Evolutionary conservation across 2,329 filamentous ascomycete genomes (phyloP).

Genomic region (Alternaria infectoria): DNA sequence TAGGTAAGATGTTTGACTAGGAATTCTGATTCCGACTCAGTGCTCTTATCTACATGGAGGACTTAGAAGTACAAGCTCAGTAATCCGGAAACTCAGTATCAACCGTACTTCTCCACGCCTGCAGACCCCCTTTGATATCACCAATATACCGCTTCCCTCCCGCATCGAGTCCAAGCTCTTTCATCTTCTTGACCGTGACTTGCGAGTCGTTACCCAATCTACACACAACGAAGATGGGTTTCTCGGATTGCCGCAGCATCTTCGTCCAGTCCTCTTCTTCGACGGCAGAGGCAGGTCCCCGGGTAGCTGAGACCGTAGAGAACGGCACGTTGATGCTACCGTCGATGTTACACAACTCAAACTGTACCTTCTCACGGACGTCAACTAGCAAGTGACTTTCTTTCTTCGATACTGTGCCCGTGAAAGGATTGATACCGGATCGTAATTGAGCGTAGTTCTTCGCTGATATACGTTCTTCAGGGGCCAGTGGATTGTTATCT

Average conservation of each 20-base stretch:
- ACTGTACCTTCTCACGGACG: constrained; percentile 84
- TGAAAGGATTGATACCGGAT: constrained; percentile 42
- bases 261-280: constrained; percentile 37
- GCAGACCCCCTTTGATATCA: constrained; percentile 75
- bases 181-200: constrained; percentile 68
- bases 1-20: background rate
- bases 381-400: constrained; percentile 72
- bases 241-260: constrained; percentile 37
- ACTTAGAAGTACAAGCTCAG: constrained; percentile 31
- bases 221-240: constrained; percentile 74
- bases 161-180: constrained; percentile 63
- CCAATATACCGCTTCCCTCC: constrained; percentile 65
- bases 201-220: constrained; percentile 81
- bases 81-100: constrained; percentile 66
- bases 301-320: constrained; percentile 56
- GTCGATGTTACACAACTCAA: constrained; percentile 76
- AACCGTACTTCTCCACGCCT: constrained; percentile 73
- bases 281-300: background rate
- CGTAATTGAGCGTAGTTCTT: constrained; percentile 60
- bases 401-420: constrained; percentile 34
- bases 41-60: background rate
- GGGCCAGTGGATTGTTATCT: constrained; percentile 60
- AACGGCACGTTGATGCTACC: constrained; percentile 79
- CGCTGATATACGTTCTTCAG: constrained; percentile 72
- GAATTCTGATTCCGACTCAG: too few species aligned